Conservation (phyloP, 108 stramenopile genomes). For the Fragilaria crotonensis region DNA sequence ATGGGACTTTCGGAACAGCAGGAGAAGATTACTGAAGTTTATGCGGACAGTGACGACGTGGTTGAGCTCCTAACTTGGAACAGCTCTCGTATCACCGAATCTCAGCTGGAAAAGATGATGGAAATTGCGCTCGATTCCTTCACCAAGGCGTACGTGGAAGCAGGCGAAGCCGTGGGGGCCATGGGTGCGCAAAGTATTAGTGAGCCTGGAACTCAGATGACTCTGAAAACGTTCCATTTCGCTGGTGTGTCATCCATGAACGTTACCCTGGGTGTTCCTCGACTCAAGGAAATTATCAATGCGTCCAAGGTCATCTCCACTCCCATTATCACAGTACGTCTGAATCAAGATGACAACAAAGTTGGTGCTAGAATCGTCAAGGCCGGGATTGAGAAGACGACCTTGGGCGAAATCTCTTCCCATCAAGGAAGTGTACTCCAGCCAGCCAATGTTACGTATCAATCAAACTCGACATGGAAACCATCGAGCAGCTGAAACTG, state of each 20-base stretch:
- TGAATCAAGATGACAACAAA: slow-evolving; percentile 83
- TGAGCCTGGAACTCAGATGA: slow-evolving; percentile 99
- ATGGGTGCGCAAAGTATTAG: slow-evolving; percentile 95
- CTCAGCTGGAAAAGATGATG: slow-evolving; percentile 69
- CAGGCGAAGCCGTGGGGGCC: slow-evolving; percentile 96
- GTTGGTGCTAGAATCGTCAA: slow-evolving; percentile 92
- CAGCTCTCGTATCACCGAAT: slow-evolving; percentile 65
- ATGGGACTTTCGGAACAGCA: slow-evolving; percentile 45
- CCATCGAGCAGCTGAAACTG: slow-evolving; percentile 88
- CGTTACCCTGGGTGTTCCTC: slow-evolving; percentile 98
- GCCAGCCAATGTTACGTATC: slow-evolving; percentile 72
- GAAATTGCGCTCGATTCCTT: slow-evolving; percentile 74
- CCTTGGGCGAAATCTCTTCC: slow-evolving; percentile 89
- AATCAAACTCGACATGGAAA: slow-evolving; percentile 87
- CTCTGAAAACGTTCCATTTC: slow-evolving; percentile 98
- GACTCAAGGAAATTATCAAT: slow-evolving; percentile 98
- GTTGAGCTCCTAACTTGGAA: slow-evolving; percentile 46
- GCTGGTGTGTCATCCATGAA: slow-evolving; percentile 99
- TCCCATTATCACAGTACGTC: slow-evolving; percentile 96
- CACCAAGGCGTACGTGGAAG: slow-evolving; percentile 73
- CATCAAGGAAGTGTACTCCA: slow-evolving; percentile 95
- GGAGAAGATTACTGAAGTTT: slow-evolving; percentile 20
- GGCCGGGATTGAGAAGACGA: slow-evolving; percentile 96
- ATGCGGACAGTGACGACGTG: slow-evolving; percentile 8
- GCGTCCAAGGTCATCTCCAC: slow-evolving; percentile 96